Percentiles rank a stretch among this genome's conserved stretches.
Evolutionary conservation across 306 rosid genomes (phyloP).

Genomic region (Oxytropis ochrocephala): DNA sequence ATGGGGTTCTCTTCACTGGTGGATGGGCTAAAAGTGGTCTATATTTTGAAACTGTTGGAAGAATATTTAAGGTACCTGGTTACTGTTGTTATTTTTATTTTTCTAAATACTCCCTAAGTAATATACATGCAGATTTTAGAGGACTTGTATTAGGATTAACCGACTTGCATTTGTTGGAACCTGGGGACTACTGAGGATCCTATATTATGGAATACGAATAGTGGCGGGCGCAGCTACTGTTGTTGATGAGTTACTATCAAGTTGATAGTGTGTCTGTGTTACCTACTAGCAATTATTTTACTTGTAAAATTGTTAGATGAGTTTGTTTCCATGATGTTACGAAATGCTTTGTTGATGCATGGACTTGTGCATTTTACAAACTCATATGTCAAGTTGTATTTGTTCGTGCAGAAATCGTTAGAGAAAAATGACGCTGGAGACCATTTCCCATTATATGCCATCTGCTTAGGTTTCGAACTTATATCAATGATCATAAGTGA

Average conservation of each 20-base stretch:
- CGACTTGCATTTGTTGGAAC: background rate
- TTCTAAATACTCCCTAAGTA: background rate
- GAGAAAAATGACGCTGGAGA: slow-evolving; percentile 84
- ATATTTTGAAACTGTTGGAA: slow-evolving; percentile 49
- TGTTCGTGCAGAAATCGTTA: slow-evolving; percentile 54
- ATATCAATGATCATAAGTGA: slow-evolving; percentile 60
- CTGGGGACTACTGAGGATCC: background rate
- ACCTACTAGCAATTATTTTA: background rate
- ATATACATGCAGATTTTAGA: background rate
- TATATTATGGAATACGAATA: slow-evolving; percentile 1
- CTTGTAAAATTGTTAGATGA: slow-evolving; percentile 1
- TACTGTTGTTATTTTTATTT: background rate
- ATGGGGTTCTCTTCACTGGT: slow-evolving; percentile 90
- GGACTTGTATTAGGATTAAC: background rate
- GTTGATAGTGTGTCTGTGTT: too few species aligned
- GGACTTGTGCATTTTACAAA: background rate
- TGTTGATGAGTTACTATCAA: background rate
- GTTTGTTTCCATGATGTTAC: background rate
- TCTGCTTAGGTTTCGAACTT: slow-evolving; percentile 83
- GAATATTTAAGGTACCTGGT: slow-evolving; percentile 51
- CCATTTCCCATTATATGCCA: slow-evolving; percentile 65
- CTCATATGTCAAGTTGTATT: background rate
- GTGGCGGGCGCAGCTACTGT: background rate
- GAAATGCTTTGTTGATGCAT: background rate
- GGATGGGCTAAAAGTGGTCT: slow-evolving; percentile 68